Evolutionary conservation across 768 basidiomycete genomes (phyloP), one percentile per base, ranked within the genome.

Genomic region (Mycena galopus): DNA sequence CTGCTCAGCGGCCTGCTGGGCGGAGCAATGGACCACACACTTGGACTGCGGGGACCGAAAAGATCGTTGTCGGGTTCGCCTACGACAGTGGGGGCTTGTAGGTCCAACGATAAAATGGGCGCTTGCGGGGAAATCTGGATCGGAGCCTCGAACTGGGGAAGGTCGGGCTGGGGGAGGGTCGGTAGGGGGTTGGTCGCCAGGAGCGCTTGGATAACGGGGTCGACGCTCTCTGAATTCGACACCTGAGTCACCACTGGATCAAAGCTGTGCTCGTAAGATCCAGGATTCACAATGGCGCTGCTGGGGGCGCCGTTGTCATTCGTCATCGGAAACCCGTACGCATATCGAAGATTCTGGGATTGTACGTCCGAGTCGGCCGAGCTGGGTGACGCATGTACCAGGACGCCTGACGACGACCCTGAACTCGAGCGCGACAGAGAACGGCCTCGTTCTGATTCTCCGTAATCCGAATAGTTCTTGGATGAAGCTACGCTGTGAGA

Each of bases 351-450:
- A 16, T 60, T 39, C 33, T 60, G 35, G 6, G 58, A 37, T 27
- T 21, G 39, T 29, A 16, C 30, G 27, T 23, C 60, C 16, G 66
- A 58, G 64, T 71, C 60, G 32, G 63, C 39, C 30, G 71, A 72
- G 55, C 55, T 67, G 42, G 51, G 63, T 21, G 71, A 56, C 6
- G 59, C 21, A 5, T 57, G 61, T 4, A 66, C 23, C 6, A 72
- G 39, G 59, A 67, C 55, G 55, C 42, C 53, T 32, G 71, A 72
- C 37, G 65, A 66, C 42, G 64, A 72, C 9, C 53, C 44, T 32
- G 67, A 73, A 44, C 72, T 73, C 21, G 71, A 64, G 1, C 72
- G 61, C 30, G 72, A 73, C 21, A 73, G 67, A 21, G 67, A 69
- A 35, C 72, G 72, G 8, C 72, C 72, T 12, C 72, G 72, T 23